A percentile compares a stretch with the other conserved stretches of the same genome.
phyloP scores from a whole-genome alignment of 2,329 filamentous ascomycete genomes.

The Ophiostoma perfectum region DNA sequence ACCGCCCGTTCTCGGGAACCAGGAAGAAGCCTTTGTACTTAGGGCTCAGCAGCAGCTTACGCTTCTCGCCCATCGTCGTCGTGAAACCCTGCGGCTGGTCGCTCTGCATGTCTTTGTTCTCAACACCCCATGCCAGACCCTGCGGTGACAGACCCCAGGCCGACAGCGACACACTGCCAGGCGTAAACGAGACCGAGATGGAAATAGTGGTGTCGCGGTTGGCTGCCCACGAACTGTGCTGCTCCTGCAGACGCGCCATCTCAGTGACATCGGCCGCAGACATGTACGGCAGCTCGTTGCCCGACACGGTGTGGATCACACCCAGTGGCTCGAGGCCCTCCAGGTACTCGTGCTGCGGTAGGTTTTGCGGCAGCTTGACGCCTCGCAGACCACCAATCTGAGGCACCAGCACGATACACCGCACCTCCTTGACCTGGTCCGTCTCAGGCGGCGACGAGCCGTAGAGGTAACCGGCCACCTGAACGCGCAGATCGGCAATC shows the following conservation, averaged over 20 bases:
- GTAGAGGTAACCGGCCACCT: constrained; percentile 94
- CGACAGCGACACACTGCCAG: constrained; percentile 88
- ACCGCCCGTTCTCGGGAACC: constrained; percentile 80
- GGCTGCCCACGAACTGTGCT: constrained; percentile 61
- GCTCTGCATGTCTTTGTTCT: constrained; percentile 88
- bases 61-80: constrained; percentile 89
- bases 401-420: constrained; percentile 94
- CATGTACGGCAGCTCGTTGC: constrained; percentile 96
- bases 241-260: constrained; percentile 82
- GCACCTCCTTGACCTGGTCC: constrained; percentile 92
- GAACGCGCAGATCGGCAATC: constrained; percentile 90
- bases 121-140: constrained; percentile 93
- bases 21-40: constrained; percentile 95
- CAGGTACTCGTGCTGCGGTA: constrained; percentile 89
- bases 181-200: constrained; percentile 93
- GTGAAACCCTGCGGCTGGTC: constrained; percentile 93
- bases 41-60: constrained; percentile 86
- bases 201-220: constrained; percentile 86
- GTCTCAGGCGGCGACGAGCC: constrained; percentile 90
- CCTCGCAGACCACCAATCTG: constrained; percentile 92
- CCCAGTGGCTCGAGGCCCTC: constrained; percentile 82
- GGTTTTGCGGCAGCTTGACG: constrained; percentile 80
- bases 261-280: constrained; percentile 90
- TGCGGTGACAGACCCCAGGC: constrained; percentile 88
- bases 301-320: constrained; percentile 90